Conservation (phyloP, 2,329 filamentous ascomycete species). For the Boeremia exigua region DNA sequence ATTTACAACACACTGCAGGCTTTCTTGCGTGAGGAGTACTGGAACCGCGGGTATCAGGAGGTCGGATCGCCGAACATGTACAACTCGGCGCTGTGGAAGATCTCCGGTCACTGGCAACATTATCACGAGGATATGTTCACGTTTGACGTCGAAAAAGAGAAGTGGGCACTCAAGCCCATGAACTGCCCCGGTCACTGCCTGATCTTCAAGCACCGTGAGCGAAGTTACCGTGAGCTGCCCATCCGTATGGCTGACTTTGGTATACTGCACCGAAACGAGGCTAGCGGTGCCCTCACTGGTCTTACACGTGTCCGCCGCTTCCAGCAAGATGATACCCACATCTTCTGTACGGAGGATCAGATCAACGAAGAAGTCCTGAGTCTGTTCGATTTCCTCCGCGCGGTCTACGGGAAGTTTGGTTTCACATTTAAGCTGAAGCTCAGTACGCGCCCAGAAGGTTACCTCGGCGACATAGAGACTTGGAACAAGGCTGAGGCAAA, state of each 20-base stretch:
- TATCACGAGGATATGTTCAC: constrained; percentile 97
- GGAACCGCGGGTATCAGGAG: constrained; percentile 91
- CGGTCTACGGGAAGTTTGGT: constrained; percentile 81
- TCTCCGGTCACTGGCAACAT: constrained; percentile 89
- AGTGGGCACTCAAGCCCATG: constrained; percentile 92
- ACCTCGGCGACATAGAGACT: constrained; percentile 81
- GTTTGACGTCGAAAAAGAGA: constrained; percentile 82
- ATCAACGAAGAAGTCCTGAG: constrained; percentile 76
- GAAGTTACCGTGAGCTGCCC: constrained; percentile 88
- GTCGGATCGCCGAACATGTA: constrained; percentile 97
- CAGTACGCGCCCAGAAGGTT: constrained; percentile 89
- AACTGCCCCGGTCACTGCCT: constrained; percentile 96
- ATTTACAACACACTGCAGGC: constrained; percentile 89
- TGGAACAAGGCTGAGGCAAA: constrained; percentile 89
- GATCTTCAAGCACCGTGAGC: constrained; percentile 81
- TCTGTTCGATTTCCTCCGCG: constrained; percentile 84
- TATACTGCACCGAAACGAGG: constrained; percentile 92
- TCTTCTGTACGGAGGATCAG: constrained; percentile 89
- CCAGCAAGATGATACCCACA: constrained; percentile 95
- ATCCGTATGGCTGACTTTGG: constrained; percentile 95
- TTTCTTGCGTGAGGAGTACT: constrained; percentile 86
- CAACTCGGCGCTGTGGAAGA: constrained; percentile 91
- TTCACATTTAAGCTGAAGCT: constrained; percentile 94
- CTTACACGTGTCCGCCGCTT: constrained; percentile 92
- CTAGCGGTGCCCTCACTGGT: constrained; percentile 87